Conservation (phyloP, 805 yeast genomes). For the Cyberlindnera misumaiensis region DNA sequence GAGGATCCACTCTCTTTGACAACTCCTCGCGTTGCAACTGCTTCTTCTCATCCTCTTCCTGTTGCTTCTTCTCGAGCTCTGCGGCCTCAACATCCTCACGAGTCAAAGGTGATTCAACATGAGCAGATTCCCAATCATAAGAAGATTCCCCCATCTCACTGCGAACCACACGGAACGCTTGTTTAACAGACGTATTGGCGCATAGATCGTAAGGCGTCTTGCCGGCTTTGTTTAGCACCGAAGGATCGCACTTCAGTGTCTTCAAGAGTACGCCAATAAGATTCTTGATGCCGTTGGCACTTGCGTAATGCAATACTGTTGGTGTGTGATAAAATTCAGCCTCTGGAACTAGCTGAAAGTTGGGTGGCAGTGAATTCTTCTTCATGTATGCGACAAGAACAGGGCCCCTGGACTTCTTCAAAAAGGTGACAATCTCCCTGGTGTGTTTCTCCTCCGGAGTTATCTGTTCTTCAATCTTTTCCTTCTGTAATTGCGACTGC, state of each 20-base stretch:
- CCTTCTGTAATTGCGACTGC: conserved; percentile 22
- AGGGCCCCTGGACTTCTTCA: conserved; percentile 76
- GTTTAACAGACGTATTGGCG: conserved; percentile 36
- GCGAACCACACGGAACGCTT: conserved; percentile 65
- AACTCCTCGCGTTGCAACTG: conserved; percentile 37
- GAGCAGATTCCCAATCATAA: conserved; percentile 65
- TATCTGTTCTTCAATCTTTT: conserved; percentile 15
- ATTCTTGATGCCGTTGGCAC: conserved; percentile 58
- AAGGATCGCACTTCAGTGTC: conserved; percentile 67
- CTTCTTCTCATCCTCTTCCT: conserved; percentile 33
- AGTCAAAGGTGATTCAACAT: conserved; percentile 52
- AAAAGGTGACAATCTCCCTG: conserved; percentile 45
- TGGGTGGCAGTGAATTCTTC: conserved; percentile 46
- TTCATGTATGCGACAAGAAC: conserved; percentile 55
- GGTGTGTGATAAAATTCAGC: conserved; percentile 51
- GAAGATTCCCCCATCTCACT: conserved; percentile 56
- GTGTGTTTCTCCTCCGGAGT: conserved; percentile 45
- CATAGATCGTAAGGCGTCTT: conserved; percentile 68
- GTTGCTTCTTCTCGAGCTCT: conserved; percentile 30
- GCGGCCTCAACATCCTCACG: conserved; percentile 48
- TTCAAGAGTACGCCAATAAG: conserved; percentile 57
- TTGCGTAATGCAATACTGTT: conserved; percentile 72
- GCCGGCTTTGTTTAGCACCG: conserved; percentile 42
- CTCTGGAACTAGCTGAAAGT: conserved; percentile 51
- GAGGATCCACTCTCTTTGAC: conserved; percentile 14